Base-by-base conservation (phyloP, 208 protist genomes). In the Trypanosoma conorhini region DNA sequence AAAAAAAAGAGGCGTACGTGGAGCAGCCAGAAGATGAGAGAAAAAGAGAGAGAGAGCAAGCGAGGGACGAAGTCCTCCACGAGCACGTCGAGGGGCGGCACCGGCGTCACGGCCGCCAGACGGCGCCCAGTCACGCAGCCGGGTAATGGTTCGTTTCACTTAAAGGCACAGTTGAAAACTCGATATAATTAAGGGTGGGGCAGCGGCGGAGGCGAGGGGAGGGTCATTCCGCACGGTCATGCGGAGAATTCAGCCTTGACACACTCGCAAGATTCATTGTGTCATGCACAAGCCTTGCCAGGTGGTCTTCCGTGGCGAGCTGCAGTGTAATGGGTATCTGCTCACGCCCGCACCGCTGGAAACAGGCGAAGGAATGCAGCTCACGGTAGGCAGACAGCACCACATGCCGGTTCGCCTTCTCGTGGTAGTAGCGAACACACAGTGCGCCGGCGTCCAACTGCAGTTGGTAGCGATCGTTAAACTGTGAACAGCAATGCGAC, bases 291-390 rank as follows among this genome's bases (percentile, higher is more conserved):
- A 74, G 17, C 26, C 50, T 40, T 24, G 52, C 60, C 54, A 74
- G 31, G 24, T 28, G 24, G 38, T 74, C 69, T 22, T 21, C 40
- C 33, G 58, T 62, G 30, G 19, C 28, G 5, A 76, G 42, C 30
- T 42, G 31, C 19, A 76, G 62, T 12, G 44, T 35, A 12, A 76
- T 70, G 8, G 62, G 62, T 51, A 64, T 30, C 21, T 68, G 28
- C 35, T 76, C 71, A 15, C 62, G 28, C 31, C 63, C 62, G 42
- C 63, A 76, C 13, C 62, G 71, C 50, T 76, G 71, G 38, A 76
- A 76, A 48, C 48, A 42, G 4, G 63, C 50, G 54, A 70, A 76
- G 3, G 62, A 70, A 44, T 76, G 71, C 31, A 76, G 46, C 38
- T 76, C 71, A 46, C 71, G 71, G 48, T 70, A 56, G 1, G 22